Base-by-base conservation (phyloP, 2,329 filamentous ascomycete species). In the Teratosphaeria zuluensis region DNA sequence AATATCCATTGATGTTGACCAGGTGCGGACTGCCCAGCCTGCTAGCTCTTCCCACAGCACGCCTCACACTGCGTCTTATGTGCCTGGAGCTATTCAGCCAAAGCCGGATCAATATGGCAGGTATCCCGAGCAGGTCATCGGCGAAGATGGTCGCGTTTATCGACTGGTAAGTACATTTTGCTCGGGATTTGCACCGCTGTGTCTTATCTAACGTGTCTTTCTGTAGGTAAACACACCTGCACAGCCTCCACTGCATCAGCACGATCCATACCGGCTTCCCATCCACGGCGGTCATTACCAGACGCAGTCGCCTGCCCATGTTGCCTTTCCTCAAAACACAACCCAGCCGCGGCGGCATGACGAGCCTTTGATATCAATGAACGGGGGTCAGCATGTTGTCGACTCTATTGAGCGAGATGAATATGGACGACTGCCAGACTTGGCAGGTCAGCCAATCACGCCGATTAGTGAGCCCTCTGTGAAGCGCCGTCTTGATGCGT, bases 371-470 rank as follows among this genome's bases (percentile, higher is more conserved):
- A 12, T 11, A 9, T 14, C n/a, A 21, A 19, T 11, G 21, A 31
- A 28, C 21, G 21, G 12, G 6, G 3, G 24, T 32, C 38, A 58
- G 42, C 56, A 33, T 21, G 51, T 54, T 11, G 28, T 56, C 31
- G 48, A 38, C 7, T 59, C 57, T 11, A 56, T 59, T 38, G 57
- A 59, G 51, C 24, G 28, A 9, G 54, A 56, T 53, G 24, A 54
- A 12, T 14, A 8, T 21, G 12, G 12, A 14, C 24, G 2, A 51
- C n/a, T 46, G 38, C 38, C 38, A 16, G 16, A n/a, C 16, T 16
- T 12, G 5, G 24, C 48, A 8, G 33, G 21, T 21, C 28, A 14
- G 19, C 28, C 31, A 9, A 14, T 32, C 21, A 53, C 21, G 30
- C 51, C 51, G 3, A 19, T 7, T 16, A 21, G 51, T 32, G 51